These are phyloP conservation scores for Triticum urartu DNA, from an alignment of 176 grass and related monocot species.

Conservation along the genomic window DNA sequence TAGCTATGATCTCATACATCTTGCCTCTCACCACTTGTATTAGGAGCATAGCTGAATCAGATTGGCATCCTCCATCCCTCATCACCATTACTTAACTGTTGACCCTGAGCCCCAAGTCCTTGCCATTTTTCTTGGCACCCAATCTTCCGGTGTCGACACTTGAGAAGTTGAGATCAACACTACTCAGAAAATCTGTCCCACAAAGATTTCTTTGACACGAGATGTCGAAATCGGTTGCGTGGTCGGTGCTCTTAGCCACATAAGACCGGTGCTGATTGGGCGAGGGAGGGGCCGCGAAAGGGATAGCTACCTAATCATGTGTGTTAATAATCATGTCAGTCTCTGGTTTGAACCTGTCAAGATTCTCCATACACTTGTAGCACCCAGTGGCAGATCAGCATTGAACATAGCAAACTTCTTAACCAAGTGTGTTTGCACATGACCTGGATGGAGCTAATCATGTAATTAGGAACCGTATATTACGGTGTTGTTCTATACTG, in stretches of 20 bases:
- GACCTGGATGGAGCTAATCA: background rate
- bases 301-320: conserved; percentile 22
- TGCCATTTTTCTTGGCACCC: conserved; percentile 5
- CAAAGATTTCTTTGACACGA: conserved; percentile 22
- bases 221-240: background rate
- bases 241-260: conserved; percentile 21
- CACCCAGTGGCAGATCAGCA: background rate
- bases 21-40: background rate
- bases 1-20: background rate
- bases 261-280: conserved; percentile 1
- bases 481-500: background rate
- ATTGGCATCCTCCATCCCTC: background rate
- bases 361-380: conserved; percentile 23
- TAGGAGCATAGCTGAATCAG: conserved; percentile 1
- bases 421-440: background rate
- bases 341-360: conserved; percentile 22
- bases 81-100: conserved; percentile 25
- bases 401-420: background rate
- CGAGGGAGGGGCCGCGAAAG: conserved; percentile 7
- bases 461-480: background rate
- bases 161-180: conserved; percentile 9
- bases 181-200: conserved; percentile 12
- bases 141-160: conserved; percentile 31
- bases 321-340: conserved; percentile 9
- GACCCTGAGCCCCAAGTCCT: conserved; percentile 36